Evolutionary conservation across 371 early-diverging fungal genomes (phyloP).

Genomic region (Rhizomucor pusillus): DNA sequence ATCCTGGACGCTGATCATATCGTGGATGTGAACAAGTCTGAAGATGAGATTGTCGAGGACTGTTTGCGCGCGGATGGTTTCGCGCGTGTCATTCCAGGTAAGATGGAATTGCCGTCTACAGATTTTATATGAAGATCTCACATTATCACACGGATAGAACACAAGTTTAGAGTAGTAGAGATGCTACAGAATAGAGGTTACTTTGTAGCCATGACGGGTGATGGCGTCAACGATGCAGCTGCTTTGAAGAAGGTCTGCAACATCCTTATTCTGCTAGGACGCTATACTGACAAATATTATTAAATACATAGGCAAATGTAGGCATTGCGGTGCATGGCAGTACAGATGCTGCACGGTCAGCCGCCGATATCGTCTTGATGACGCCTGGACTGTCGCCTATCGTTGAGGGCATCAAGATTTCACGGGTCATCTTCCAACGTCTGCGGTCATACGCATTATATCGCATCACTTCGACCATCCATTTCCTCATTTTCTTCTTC

Average conservation of each 20-base stretch:
- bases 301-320: slow-evolving; percentile 61
- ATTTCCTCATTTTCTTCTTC: slow-evolving; percentile 92
- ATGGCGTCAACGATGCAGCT: slow-evolving; percentile 87
- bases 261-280: too few species aligned
- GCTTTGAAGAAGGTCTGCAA: slow-evolving; percentile 75
- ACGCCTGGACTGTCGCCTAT: slow-evolving; percentile 86
- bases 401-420: slow-evolving; percentile 79
- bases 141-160: too few species aligned
- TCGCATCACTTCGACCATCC: slow-evolving; percentile 90
- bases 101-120: too few species aligned
- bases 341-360: slow-evolving; percentile 92
- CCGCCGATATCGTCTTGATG: slow-evolving; percentile 91
- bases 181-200: slow-evolving; percentile 69
- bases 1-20: slow-evolving; percentile 68
- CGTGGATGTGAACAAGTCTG: slow-evolving; percentile 63
- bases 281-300: not conserved
- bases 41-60: slow-evolving; percentile 51
- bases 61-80: slow-evolving; percentile 75
- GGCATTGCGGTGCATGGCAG: slow-evolving; percentile 87
- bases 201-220: slow-evolving; percentile 87
- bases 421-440: slow-evolving; percentile 89
- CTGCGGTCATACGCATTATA: slow-evolving; percentile 89
- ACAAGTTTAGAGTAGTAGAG: slow-evolving; percentile 82
- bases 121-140: too few species aligned
- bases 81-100: slow-evolving; percentile 66